Evolutionary conservation across 2,329 filamentous ascomycete genomes (phyloP).

Genomic region (Chrysosporium queenslandicum): DNA sequence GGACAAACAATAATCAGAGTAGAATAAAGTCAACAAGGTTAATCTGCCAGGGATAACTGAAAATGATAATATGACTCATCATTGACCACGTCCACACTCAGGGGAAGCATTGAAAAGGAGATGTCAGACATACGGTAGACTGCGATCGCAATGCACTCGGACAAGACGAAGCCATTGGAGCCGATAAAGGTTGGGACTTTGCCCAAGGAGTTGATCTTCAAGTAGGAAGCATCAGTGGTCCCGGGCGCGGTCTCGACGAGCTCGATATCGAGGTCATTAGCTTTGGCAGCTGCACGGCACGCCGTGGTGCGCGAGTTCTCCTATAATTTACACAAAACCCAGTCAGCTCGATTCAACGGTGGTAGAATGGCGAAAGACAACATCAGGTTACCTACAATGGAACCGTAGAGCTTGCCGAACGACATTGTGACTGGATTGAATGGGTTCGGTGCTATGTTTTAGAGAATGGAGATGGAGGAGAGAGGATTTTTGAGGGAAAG

Average conservation of each 20-base stretch:
- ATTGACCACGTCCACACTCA: constrained; percentile 38
- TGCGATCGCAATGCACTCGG: constrained; percentile 86
- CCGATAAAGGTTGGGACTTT: constrained; percentile 91
- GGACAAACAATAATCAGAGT: constrained; percentile 56
- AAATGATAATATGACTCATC: constrained; percentile 63
- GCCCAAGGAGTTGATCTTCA: constrained; percentile 74
- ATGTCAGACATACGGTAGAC: constrained; percentile 77
- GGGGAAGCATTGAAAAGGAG: constrained; percentile 16
- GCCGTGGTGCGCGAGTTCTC: constrained; percentile 80
- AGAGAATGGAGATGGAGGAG: constrained; percentile 14
- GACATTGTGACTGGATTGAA: constrained; percentile 55
- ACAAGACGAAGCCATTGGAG: constrained; percentile 79
- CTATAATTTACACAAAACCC: constrained; percentile 40
- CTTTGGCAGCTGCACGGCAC: constrained; percentile 90
- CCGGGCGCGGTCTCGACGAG: constrained; percentile 60
- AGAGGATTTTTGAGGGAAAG: constrained; percentile 16
- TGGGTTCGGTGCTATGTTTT: constrained; percentile 9
- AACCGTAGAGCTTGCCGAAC: constrained; percentile 96
- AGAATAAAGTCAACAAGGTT: constrained; percentile 63
- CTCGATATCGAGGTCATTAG: constrained; percentile 89
- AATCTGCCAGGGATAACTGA: constrained; percentile 99
- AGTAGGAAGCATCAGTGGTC: constrained; percentile 62
- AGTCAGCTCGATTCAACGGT: constrained; percentile 19
- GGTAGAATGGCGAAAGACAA: not conserved
- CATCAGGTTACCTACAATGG: constrained; percentile 50